Base-by-base conservation (phyloP, 2,329 filamentous ascomycete species). In the Geosmithia flava region DNA sequence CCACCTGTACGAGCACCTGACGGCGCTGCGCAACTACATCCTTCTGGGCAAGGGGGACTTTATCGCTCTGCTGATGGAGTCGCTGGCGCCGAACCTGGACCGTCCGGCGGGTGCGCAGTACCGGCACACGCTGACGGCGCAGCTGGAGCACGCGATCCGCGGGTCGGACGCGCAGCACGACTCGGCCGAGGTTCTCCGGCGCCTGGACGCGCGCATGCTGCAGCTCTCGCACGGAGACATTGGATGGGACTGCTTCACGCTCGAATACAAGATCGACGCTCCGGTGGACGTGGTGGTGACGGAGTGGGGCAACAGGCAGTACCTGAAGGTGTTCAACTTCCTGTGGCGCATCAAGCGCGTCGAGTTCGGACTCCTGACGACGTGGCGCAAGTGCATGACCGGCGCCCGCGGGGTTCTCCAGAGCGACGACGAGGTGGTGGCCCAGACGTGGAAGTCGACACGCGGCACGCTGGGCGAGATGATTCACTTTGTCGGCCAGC, bases 311-410 rank as follows among this genome's bases (percentile, higher is more conserved):
- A 91, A 87, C 54, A 86, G 91, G 20, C 91, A 98, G 62, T 98
- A 98, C 62, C 82, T 98, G 56, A 97, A 97, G 62, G 88, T 98
- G 10, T 98, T 98, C 76, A 98, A 98, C 66, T 96, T 98, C 60
- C 76, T 98, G 3, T 98, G 93, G 91, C 84, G 93, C 53, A 88
- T 98, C 59, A 98, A 98, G 68, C 84, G 93, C 27, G 93, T 98
- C 47, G 93, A 98, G 60, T 98, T 97, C 59, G 90, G 87, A 0
- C 77, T 98, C 1, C 79, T 85, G 5, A 88, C 85, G 13, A 93
- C 88, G 41, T 98, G 93, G 90, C 82, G 93, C 49, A 85, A 90
- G 54, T 95, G 86, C 65, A 97, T 96, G 81, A 98, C 93, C 0
- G 93, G 93, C 43, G 81, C 90, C 3, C 79, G 93, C 51, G 89